A percentile compares a stretch with the other conserved stretches of the same genome.
Evolutionary conservation across 208 protist genomes (phyloP).

Genomic region (Acanthamoeba divionensis): DNA sequence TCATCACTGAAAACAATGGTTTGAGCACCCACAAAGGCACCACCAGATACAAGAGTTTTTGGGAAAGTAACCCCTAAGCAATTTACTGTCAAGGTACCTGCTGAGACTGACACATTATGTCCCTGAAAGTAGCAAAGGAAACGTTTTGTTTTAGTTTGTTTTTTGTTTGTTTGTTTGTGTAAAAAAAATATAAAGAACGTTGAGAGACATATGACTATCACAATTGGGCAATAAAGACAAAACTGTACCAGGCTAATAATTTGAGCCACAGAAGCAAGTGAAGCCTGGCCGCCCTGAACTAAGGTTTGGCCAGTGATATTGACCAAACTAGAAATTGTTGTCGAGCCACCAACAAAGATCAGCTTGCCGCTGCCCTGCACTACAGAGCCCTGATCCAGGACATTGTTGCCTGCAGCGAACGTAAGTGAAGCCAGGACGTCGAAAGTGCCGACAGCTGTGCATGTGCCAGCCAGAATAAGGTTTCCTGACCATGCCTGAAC

Average conservation of each 20-base stretch:
- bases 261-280: background rate
- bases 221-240: no score
- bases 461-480: background rate
- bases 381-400: background rate
- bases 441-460: background rate
- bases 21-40: background rate
- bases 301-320: background rate
- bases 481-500: background rate
- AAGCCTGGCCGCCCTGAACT: constrained; percentile 9
- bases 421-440: background rate
- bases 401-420: background rate
- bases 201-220: no score
- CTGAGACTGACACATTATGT: background rate
- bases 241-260: background rate
- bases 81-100: background rate
- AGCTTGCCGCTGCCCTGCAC: background rate
- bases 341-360: background rate
- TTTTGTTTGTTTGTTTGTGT: no score
- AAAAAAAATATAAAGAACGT: no score
- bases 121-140: no score
- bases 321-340: background rate
- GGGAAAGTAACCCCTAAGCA: background rate
- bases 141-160: no score
- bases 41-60: background rate
- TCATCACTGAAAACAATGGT: background rate